Evolutionary conservation across 1,284 basidiomycete species (phyloP).

Genomic region (Cutaneotrichosporon sp.): DNA sequence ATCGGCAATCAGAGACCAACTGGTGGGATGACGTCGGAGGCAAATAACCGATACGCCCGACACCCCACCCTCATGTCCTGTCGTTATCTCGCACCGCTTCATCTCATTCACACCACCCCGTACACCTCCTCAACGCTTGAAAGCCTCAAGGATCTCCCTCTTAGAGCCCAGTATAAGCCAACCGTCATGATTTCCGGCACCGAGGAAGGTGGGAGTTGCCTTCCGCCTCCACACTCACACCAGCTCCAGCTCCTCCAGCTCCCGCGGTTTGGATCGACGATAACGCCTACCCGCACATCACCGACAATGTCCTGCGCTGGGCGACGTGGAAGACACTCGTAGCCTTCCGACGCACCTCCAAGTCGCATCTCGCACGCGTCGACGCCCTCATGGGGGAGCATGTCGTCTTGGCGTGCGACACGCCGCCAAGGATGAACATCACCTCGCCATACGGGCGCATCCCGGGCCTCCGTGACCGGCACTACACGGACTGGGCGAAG

Average conservation of each 20-base stretch:
- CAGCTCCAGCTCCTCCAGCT: not conserved
- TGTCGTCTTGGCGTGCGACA: constrained; percentile 6
- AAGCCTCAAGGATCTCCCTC: no score
- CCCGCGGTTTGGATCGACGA: constrained; percentile 5
- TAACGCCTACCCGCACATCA: constrained; percentile 10
- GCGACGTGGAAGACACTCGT: not conserved
- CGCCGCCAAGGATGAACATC: not conserved
- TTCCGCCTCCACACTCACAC: not conserved
- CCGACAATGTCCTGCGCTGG: not conserved
- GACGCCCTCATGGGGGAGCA: constrained; percentile 8
- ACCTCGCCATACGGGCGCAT: constrained; percentile 2
- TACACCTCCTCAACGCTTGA: no score
- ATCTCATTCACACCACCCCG: no score
- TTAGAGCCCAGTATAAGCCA: no score
- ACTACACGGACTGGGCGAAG: constrained; percentile 6
- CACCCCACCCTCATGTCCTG: no score
- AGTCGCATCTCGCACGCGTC: not conserved
- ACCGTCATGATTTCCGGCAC: no score
- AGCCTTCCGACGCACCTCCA: not conserved
- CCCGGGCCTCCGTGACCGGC: not conserved
- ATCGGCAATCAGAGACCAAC: no score
- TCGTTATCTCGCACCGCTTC: no score
- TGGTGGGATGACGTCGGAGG: no score
- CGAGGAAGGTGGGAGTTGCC: no score
- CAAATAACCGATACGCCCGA: no score